Percentiles rank a stretch among this genome's conserved stretches.
Evolutionary conservation across 2,329 filamentous ascomycete genomes (phyloP).

Genomic region (Fusarium devonianum): DNA sequence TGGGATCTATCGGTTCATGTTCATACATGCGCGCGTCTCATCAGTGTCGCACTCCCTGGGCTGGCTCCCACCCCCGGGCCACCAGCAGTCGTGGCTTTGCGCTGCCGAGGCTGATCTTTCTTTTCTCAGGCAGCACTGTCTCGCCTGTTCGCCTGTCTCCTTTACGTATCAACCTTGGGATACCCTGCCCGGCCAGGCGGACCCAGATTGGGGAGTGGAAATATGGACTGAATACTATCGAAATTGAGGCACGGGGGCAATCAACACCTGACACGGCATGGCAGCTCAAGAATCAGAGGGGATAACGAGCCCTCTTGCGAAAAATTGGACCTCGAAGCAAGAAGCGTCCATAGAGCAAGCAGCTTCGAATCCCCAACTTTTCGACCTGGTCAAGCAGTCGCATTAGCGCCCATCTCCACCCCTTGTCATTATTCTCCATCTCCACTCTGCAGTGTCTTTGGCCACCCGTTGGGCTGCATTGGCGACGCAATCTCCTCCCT

Average conservation of each 20-base stretch:
- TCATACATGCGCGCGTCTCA: constrained; percentile 18
- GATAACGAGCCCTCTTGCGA: too few species aligned
- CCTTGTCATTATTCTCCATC: constrained; percentile 5
- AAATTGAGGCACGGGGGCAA: constrained; percentile 9
- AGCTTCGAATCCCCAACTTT: constrained; percentile 31
- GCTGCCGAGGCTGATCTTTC: constrained; percentile 5
- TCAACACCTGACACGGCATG: constrained; percentile 9
- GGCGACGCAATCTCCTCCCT: constrained; percentile 27
- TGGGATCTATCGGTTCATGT: too few species aligned
- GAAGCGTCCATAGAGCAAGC: constrained; percentile 8
- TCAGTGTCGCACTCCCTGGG: constrained; percentile 2
- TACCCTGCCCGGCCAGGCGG: not conserved
- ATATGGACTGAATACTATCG: constrained; percentile 12
- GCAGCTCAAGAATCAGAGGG: too few species aligned
- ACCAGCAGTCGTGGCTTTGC: not conserved
- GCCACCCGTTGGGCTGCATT: constrained; percentile 7
- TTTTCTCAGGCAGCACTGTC: constrained; percentile 9
- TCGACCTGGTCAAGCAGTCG: constrained; percentile 16
- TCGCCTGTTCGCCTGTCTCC: constrained; percentile 9
- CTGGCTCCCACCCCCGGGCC: not conserved
- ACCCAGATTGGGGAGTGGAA: not conserved
- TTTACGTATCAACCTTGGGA: not conserved
- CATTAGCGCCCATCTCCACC: constrained; percentile 20
- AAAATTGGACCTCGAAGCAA: not conserved
- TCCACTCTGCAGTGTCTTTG: not conserved